Base-by-base conservation (phyloP, 805 yeast species). In the Wickerhamomyces strasburgensis region DNA sequence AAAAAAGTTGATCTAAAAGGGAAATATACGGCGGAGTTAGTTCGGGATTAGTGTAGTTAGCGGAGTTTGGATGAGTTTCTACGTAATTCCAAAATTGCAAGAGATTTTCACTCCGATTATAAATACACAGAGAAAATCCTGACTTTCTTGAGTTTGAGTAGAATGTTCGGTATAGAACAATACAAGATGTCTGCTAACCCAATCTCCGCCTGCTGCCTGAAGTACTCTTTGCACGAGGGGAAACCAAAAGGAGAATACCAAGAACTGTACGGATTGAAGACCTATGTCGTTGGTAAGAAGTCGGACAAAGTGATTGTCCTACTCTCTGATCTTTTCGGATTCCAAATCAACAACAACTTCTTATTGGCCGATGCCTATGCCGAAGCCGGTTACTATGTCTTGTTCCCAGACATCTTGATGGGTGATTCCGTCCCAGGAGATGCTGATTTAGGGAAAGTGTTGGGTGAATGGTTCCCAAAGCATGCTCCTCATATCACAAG, bases 361-460 rank as follows among this genome's bases (percentile, higher is more conserved):
- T 66, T 88, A 48, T 56, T 77, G 43, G 90, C 88, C 13, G 88
- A 82, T 54, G 62, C 65, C 37, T 73, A 83, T 43, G 84, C 89
- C 31, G 59, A 60, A 33, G 57, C 57, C 6, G 85, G 86, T 17
- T 85, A 70, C 62, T 73, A 70, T 30, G 89, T 82, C 1, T 65
- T 80, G 32, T 61, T 81, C 24, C 95, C 95, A n/a, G 96, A 87
- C 58, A 67, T 84, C 41, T 69, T 85, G 48, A 60, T 72, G 19
- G 75, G 73, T 25, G 51, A 61, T n/a, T 64, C 70, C 28, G 70
- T 62, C 38, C 26, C 29, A 3, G 59, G 48, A 4, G 39, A 42
- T 3, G 51, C 54, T 10, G 58, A 57, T 29, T 10, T 43, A 14
- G 40, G 35, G 3, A 54, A 49, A 1, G 10, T 21, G 10, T 39